Base-by-base conservation (phyloP, 2,329 filamentous ascomycete genomes). In the Bipolaris zeicola region DNA sequence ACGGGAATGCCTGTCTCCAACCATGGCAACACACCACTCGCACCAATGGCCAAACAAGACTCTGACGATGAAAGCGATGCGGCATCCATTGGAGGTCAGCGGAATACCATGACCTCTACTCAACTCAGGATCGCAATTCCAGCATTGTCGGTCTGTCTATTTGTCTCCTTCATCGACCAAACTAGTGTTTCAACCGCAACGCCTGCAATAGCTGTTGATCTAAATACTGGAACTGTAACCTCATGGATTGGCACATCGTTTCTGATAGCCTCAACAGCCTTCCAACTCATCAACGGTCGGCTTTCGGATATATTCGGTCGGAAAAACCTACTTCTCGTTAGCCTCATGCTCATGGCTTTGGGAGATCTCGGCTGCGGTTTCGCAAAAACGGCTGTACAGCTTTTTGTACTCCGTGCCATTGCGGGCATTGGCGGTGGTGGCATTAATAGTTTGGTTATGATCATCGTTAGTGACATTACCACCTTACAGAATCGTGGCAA, bases 211-310 rank as follows among this genome's bases (percentile, higher is more conserved):
- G 73, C 71, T 13, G 61, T 62, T 22, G 74, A 76, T 22, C 51
- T 77, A 1, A 61, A 74, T 69, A 70, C 76, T 65, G 39, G 67
- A 54, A 76, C 76, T n/a, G 81, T 81, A 3, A 86, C 86, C 46
- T 78, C 81, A 0, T 85, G 82, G 83, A 80, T 81, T 2, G 82
- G 81, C 3, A 83, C 81, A 1, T 79, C 82, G 3, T 80, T 79
- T 6, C 70, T 86, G 37, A 81, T 86, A 42, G 83, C 82, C 36
- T 84, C 83, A 55, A 87, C 86, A 0, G 82, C 83, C 28, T 89
- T 88, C 59, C 85, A 87, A 59, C 83, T 87, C 59, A 78, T 89
- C 1, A 88, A 88, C 66, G 86, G 86, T n/a, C 80, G 85, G 5
- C 64, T 87, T 2, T 86, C 84, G 0, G 85, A 88, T 68, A 85